These are phyloP conservation scores for Paecilomyces sp. DNA, from an alignment of 2,329 filamentous ascomycete genomes.

Conservation along the genomic window DNA sequence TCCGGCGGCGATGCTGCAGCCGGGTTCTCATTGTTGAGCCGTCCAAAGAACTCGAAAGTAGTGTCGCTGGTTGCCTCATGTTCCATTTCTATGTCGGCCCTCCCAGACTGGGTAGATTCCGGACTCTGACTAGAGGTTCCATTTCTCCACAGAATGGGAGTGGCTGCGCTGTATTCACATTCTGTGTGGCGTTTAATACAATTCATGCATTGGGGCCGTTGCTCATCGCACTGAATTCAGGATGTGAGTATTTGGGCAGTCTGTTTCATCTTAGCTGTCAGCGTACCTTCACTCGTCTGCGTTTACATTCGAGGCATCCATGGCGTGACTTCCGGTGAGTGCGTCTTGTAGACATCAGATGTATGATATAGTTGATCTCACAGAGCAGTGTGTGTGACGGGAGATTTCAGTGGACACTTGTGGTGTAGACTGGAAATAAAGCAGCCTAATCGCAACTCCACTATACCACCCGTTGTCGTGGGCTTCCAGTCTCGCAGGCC, in stretches of 20 bases:
- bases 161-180: constrained; percentile 12
- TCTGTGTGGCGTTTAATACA: constrained; percentile 15
- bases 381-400: neutral
- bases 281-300: constrained; percentile 16
- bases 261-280: neutral
- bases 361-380: neutral
- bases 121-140: neutral
- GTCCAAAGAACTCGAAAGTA: constrained; percentile 4
- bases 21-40: neutral
- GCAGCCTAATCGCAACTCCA: neutral
- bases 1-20: constrained; percentile 17
- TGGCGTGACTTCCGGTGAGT: constrained; percentile 20
- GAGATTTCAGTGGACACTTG: neutral
- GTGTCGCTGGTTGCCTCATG: constrained; percentile 4
- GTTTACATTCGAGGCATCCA: constrained; percentile 19
- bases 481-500: neutral
- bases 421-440: neutral
- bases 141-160: constrained; percentile 1
- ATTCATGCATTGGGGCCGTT: constrained; percentile 15
- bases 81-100: neutral
- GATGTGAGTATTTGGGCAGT: neutral
- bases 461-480: neutral
- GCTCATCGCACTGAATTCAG: constrained; percentile 17
- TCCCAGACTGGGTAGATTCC: neutral
- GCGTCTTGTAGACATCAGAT: constrained; percentile 15